These are phyloP conservation scores for Trichoderma pleuroti DNA, from an alignment of 2,329 filamentous ascomycete species.

Conservation along the genomic window DNA sequence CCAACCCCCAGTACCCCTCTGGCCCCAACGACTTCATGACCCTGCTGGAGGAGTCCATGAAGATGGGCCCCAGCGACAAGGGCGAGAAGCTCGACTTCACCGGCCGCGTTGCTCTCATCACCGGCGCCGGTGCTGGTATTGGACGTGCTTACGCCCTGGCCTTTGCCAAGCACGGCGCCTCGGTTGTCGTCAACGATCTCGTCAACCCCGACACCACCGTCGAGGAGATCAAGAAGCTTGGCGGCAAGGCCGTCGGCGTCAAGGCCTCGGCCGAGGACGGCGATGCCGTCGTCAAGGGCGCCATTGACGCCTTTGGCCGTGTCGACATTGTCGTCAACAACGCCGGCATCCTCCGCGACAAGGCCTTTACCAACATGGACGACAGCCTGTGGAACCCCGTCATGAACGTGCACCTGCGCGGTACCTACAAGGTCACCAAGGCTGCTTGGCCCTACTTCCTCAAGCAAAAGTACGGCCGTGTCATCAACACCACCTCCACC, in stretches of 20 bases:
- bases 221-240: conserved; percentile 83
- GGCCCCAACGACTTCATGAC: conserved; percentile 86
- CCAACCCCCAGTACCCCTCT: conserved; percentile 71
- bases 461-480: conserved; percentile 97
- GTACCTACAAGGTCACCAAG: conserved; percentile 96
- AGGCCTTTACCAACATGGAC: conserved; percentile 97
- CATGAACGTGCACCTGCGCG: conserved; percentile 85
- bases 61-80: conserved; percentile 67
- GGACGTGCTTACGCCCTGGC: conserved; percentile 86
- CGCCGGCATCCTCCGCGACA: conserved; percentile 94
- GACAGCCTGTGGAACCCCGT: conserved; percentile 91
- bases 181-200: conserved; percentile 94
- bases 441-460: conserved; percentile 97
- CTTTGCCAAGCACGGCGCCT: conserved; percentile 79
- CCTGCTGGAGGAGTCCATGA: conserved; percentile 78
- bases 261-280: conserved; percentile 94
- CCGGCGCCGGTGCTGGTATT: conserved; percentile 84
- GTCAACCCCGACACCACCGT: conserved; percentile 87
- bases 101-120: conserved; percentile 81
- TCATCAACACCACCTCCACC: conserved; percentile 95
- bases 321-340: conserved; percentile 98
- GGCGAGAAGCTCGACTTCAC: conserved; percentile 76
- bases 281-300: conserved; percentile 83
- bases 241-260: conserved; percentile 86
- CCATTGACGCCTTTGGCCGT: conserved; percentile 89